Percentiles rank a stretch among this genome's conserved stretches.
Evolutionary conservation across 2,329 filamentous ascomycete species (phyloP).

Genomic region (Paramyrothecium sp.): DNA sequence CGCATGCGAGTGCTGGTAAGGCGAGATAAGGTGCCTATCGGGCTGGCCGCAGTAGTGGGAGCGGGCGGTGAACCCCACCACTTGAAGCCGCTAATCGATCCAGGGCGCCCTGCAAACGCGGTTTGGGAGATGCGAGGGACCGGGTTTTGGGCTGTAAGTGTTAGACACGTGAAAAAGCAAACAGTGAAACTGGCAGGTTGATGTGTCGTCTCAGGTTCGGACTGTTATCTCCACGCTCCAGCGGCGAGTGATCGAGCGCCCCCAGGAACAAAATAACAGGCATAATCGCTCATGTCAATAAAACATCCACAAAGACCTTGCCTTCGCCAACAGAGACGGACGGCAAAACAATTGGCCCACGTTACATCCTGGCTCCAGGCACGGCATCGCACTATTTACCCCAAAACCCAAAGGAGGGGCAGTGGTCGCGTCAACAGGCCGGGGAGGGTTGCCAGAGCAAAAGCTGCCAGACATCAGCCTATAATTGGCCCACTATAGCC

Average conservation of each 20-base stretch:
- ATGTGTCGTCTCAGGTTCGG: too few species aligned
- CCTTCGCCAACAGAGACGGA: background rate
- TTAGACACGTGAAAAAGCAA: background rate
- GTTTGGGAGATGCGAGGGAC: too few species aligned
- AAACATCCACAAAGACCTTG: background rate
- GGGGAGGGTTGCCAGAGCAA: background rate
- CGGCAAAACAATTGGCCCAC: background rate
- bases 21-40: background rate
- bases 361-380: background rate
- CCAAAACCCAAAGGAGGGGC: background rate
- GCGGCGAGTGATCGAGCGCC: too few species aligned
- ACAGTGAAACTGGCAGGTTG: background rate
- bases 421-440: background rate
- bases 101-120: background rate
- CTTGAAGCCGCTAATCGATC: background rate
- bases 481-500: background rate
- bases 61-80: conserved; percentile 17
- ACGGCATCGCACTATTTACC: background rate
- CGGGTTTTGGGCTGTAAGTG: too few species aligned
- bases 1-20: background rate
- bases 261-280: background rate
- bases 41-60: background rate
- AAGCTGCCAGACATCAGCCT: background rate
- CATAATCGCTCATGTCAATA: background rate
- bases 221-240: too few species aligned